Evolutionary conservation across 495 filamentous ascomycete species (phyloP), one percentile per base, ranked within the genome.

Genomic region (Annulohypoxylon bovei): DNA sequence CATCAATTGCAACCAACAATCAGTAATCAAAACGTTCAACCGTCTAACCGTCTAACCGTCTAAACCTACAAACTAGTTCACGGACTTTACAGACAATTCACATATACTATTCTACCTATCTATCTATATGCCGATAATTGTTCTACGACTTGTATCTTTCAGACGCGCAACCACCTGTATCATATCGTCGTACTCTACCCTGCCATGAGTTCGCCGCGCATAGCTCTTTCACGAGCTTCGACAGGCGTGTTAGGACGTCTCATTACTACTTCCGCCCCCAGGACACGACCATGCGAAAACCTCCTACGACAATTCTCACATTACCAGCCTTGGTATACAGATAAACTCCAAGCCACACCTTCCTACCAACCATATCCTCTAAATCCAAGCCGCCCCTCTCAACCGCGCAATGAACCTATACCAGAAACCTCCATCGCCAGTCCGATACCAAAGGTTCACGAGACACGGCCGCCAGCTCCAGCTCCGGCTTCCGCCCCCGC

Each of bases 281-380:
- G 78, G 27, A 68, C 80, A 47, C 80, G 78, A 64, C 76, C 78
- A 25, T 87, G 86, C 69, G 79, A 83, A 54, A 83, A 83, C 67
- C 81, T 87, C 35, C 74, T 88, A 40, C 89, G 91, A 50, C 82
- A 82, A 50, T 93, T 94, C 83, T 92, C 91, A 39, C 88, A 91
- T 6, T 77, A 82, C 75, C 70, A 80, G 81, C 69, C 79, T 78
- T 70, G 80, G 87, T 65, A 68, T 23, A 64, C 83, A 22, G 88
- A 88, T 72, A 88, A 88, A 50, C 86, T 93, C 73, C 88, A 90
- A 71, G 89, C 91, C n/a, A 86, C 87, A 5, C 89, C 91, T 32
- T 87, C 91, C 67, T 94, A 93, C 79, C 92, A 90, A 64, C 91
- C 93, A 23, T 90, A 93, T 72, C 82, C 87, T 8, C 82, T 97